Evolutionary conservation across 768 basidiomycete species (phyloP), one percentile per base, ranked within the genome.

Genomic region (Tylopilus plumbeoviolaceoides): DNA sequence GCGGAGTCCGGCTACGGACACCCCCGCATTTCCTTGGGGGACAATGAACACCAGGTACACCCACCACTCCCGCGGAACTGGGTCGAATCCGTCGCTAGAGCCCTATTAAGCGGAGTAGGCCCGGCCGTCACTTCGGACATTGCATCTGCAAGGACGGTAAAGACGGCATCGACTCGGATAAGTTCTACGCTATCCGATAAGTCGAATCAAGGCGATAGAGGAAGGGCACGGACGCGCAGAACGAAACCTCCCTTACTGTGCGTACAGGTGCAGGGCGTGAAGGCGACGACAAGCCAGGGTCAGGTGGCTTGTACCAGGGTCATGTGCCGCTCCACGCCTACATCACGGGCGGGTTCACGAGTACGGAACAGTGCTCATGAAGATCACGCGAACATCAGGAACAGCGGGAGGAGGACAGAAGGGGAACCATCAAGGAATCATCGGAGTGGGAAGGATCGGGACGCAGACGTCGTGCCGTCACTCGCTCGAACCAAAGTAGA

Each of bases 11-110:
- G 59, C 30, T 48, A 57, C 27, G 64, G 60, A 23, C 18, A 12
- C 27, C 40, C 70, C 65, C 53, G 54, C 58, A 63, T 61, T 36
- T 63, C 68, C 44, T 70, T 64, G 7, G 73, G 73, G 49, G 62
- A 60, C 15, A 65, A 70, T 41, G 64, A 63, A 10, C 63, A 68
- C 17, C 66, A 63, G 38, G 48, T 48, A 33, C 55, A 53, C 44
- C 82, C 83, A n/a, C 81, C 85, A 5, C 71, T 88, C 30, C 85
- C 87, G 4, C 65, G 74, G 8, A 79, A 79, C n/a, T 89, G 87
- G 87, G 70, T 89, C 21, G 83, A 85, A 62, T 79, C 74, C 2
- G 84, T 89, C n/a, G 76, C 85, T 9, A 80, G 77, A 50, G 85
- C 85, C 0, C 74, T 89, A 9, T 70, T 83, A n/a, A 76, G 77